These are phyloP conservation scores for Paecilomyces sp. DNA, from an alignment of 2,329 filamentous ascomycete species.

Conservation along the genomic window DNA sequence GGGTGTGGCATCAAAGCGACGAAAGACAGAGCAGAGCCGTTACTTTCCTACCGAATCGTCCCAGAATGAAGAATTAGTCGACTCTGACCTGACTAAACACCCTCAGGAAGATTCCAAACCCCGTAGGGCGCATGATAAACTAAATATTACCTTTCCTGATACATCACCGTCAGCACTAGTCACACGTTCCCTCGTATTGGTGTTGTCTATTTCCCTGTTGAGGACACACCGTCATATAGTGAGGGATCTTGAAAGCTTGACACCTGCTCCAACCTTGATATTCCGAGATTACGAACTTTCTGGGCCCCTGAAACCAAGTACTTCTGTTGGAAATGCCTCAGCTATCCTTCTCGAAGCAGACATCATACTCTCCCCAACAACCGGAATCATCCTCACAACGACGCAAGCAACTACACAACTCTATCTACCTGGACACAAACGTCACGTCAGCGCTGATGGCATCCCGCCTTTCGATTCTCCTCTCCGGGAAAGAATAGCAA, in stretches of 20 bases:
- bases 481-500: conserved; percentile 50
- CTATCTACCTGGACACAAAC: conserved; percentile 55
- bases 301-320: background rate
- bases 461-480: conserved; percentile 25
- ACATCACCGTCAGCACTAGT: background rate
- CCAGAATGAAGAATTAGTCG: background rate
- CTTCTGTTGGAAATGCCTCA: background rate
- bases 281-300: conserved; percentile 17
- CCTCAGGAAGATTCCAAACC: background rate
- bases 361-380: conserved; percentile 60
- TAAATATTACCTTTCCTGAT: background rate
- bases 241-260: conserved; percentile 10
- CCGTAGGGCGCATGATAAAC: background rate
- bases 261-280: conserved; percentile 9
- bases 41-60: conserved; percentile 14
- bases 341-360: conserved; percentile 45
- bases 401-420: conserved; percentile 67
- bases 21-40: conserved; percentile 16
- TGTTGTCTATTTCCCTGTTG: conserved; percentile 13
- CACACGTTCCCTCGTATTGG: background rate
- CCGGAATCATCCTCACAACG: conserved; percentile 63
- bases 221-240: conserved; percentile 17
- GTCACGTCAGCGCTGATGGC: conserved; percentile 1
- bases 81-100: background rate
- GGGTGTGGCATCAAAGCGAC: conserved; percentile 19